Evolutionary conservation across 371 early-diverging fungal genomes (phyloP).

Genomic region (Nematocida parisii): DNA sequence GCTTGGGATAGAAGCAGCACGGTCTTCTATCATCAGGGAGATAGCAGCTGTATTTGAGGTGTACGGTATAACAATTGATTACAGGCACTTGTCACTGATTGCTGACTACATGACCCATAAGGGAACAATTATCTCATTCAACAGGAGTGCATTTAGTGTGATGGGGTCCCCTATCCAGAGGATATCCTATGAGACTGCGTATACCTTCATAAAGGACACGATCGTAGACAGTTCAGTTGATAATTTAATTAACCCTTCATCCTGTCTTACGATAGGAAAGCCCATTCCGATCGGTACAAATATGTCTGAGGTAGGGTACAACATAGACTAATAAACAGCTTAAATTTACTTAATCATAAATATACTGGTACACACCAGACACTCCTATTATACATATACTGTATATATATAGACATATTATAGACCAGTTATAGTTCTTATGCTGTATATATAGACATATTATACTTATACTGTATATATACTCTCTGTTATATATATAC

Average conservation of each 20-base stretch:
- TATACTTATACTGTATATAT: too few species aligned
- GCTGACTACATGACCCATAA: slow-evolving; percentile 93
- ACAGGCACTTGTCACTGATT: slow-evolving; percentile 87
- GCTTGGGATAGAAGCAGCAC: slow-evolving; percentile 97
- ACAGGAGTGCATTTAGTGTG: slow-evolving; percentile 18
- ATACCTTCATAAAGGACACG: slow-evolving; percentile 27
- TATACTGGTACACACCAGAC: too few species aligned
- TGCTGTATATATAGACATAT: too few species aligned
- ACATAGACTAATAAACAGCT: not conserved
- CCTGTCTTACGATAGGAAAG: slow-evolving; percentile 48
- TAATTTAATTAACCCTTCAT: slow-evolving; percentile 36
- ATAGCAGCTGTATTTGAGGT: slow-evolving; percentile 87
- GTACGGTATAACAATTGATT: slow-evolving; percentile 90
- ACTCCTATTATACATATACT: too few species aligned
- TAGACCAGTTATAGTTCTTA: too few species aligned
- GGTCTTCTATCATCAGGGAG: slow-evolving; percentile 87
- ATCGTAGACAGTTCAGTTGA: slow-evolving; percentile 17
- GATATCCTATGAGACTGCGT: slow-evolving; percentile 53
- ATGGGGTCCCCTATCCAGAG: slow-evolving; percentile 39
- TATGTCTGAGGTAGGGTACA: slow-evolving; percentile 8
- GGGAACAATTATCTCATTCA: slow-evolving; percentile 71
- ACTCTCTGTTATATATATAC: too few species aligned
- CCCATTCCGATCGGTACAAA: slow-evolving; percentile 20
- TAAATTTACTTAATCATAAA: not conserved
- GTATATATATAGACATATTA: too few species aligned